Conservation (phyloP, 73 alveolate genomes). For the Breviolum minutum region DNA sequence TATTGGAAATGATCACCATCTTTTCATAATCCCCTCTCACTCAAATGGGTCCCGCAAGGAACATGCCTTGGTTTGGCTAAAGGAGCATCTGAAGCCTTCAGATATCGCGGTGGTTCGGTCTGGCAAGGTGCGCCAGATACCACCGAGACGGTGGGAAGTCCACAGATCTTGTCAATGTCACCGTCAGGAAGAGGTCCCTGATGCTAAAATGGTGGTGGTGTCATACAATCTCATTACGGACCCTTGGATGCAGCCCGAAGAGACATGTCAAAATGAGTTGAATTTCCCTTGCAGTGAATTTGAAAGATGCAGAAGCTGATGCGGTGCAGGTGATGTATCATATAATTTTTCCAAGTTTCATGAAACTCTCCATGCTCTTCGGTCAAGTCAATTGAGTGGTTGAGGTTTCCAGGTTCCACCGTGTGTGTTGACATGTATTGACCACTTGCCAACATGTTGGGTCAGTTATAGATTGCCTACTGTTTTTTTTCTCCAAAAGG, state of each 20-base stretch:
- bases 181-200: no score
- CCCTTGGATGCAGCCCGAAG: not conserved
- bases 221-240: conserved; percentile 50
- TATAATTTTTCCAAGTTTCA: not conserved
- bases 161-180: no score
- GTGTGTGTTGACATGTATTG: no score
- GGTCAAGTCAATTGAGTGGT: not conserved
- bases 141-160: not conserved
- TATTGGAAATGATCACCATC: no score
- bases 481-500: no score
- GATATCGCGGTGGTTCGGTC: conserved; percentile 74
- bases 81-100: conserved; percentile 3
- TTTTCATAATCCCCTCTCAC: no score
- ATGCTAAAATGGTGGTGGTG: conserved; percentile 41
- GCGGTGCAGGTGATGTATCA: not conserved
- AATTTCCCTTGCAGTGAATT: not conserved
- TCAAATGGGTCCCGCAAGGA: not conserved
- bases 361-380: not conserved
- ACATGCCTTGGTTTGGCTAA: conserved; percentile 72
- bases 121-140: not conserved
- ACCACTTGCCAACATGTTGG: not conserved
- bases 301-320: not conserved
- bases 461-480: not conserved
- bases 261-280: not conserved
- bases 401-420: no score